phyloP scores from a whole-genome alignment of 192 early-diverging fungal genomes.

The Podila clonocystis region DNA sequence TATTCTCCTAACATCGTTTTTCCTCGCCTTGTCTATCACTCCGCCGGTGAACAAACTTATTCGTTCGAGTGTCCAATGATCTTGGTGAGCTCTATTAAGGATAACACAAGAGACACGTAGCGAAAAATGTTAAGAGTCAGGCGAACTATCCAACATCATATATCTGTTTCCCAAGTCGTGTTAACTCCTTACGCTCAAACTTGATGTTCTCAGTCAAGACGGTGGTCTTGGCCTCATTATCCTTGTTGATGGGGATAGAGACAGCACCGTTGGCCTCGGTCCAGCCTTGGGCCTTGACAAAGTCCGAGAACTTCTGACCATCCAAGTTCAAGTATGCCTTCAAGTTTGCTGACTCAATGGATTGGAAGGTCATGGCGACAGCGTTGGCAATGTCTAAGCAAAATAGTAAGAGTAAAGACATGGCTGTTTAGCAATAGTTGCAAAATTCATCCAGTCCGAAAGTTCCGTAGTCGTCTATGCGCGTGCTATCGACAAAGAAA shows the following conservation, averaged over 20 bases:
- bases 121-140: background rate
- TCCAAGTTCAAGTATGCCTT: conserved; percentile 74
- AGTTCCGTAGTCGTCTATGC: no score
- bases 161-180: background rate
- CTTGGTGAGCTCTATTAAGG: conserved; percentile 48
- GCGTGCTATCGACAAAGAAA: background rate
- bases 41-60: no score
- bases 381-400: conserved; percentile 73
- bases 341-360: conserved; percentile 70
- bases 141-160: background rate
- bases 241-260: conserved; percentile 79
- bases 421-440: no score
- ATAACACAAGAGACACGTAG: background rate
- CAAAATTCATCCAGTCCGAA: no score
- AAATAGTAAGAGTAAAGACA: conserved; percentile 1
- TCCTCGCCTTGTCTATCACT: no score
- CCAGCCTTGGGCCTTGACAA: conserved; percentile 73
- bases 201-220: conserved; percentile 90
- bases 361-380: conserved; percentile 85
- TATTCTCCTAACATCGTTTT: no score
- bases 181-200: conserved; percentile 72
- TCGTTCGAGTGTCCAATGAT: conserved; percentile 51
- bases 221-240: conserved; percentile 86
- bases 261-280: conserved; percentile 64
- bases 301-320: conserved; percentile 68